phyloP scores from a whole-genome alignment of 2,329 filamentous ascomycete genomes.

The Exophiala sp. region DNA sequence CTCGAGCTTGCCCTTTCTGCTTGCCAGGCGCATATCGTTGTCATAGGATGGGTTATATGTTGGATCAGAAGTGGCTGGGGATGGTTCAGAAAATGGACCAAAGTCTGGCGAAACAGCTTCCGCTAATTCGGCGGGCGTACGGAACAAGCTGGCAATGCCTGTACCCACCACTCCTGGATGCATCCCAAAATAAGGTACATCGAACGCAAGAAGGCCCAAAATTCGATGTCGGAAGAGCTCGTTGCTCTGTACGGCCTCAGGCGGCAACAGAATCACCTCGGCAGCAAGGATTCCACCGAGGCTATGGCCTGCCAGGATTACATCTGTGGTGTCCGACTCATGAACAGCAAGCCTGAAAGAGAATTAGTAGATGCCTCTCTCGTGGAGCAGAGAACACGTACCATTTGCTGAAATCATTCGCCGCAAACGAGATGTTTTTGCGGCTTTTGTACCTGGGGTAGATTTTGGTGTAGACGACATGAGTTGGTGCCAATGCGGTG shows the following conservation, averaged over 20 bases:
- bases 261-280: slow-evolving; percentile 66
- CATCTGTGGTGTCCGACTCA: slow-evolving; percentile 68
- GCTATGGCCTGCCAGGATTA: slow-evolving; percentile 80
- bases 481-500: slow-evolving; percentile 64
- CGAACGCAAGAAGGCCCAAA: slow-evolving; percentile 75
- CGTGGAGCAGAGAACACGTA: slow-evolving; percentile 32
- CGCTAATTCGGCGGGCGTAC: slow-evolving; percentile 39
- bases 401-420: slow-evolving; percentile 80
- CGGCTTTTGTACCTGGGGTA: slow-evolving; percentile 43
- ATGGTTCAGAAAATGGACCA: slow-evolving; percentile 17
- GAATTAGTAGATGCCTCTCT: background rate
- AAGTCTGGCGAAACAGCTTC: slow-evolving; percentile 1
- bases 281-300: slow-evolving; percentile 83
- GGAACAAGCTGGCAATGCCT: slow-evolving; percentile 75
- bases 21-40: slow-evolving; percentile 68
- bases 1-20: slow-evolving; percentile 63
- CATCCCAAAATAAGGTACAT: slow-evolving; percentile 82
- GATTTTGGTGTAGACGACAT: slow-evolving; percentile 78
- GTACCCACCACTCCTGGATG: slow-evolving; percentile 84
- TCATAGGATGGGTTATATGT: slow-evolving; percentile 72
- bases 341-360: slow-evolving; percentile 65
- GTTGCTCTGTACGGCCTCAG: slow-evolving; percentile 23
- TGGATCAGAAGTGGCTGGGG: slow-evolving; percentile 39
- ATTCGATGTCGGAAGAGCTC: slow-evolving; percentile 67
- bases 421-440: slow-evolving; percentile 57